Percentiles rank a stretch among this genome's conserved stretches.
phyloP scores from a whole-genome alignment of 1,139 yeast genomes.

The Pichia sp. region DNA sequence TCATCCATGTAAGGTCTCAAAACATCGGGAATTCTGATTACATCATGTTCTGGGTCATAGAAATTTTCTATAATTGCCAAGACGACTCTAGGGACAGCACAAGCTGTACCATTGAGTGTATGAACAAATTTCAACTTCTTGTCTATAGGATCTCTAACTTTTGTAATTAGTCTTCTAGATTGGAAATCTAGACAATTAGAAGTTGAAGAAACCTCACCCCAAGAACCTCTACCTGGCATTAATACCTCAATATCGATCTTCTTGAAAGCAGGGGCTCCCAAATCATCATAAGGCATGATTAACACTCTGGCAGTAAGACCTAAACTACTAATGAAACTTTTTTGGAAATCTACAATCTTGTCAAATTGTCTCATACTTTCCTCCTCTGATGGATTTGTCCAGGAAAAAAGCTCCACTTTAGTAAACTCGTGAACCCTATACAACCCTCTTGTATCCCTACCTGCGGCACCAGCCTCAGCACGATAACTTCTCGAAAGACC shows the following conservation, averaged over 20 bases:
- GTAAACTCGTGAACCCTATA: conserved; percentile 96
- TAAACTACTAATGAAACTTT: conserved; percentile 51
- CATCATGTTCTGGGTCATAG: conserved; percentile 51
- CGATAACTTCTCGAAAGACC: conserved; percentile 86
- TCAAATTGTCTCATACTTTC: conserved; percentile 49
- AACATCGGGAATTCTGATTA: conserved; percentile 62
- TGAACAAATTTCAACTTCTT: conserved; percentile 48
- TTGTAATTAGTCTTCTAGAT: conserved; percentile 72
- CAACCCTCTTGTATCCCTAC: conserved; percentile 84
- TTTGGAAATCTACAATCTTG: conserved; percentile 57
- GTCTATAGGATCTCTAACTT: conserved; percentile 30
- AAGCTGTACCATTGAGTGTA: conserved; percentile 91
- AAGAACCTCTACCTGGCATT: conserved; percentile 93
- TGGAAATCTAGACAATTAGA: conserved; percentile 94
- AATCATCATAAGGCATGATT: conserved; percentile 83
- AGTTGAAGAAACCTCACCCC: conserved; percentile 91
- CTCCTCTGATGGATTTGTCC: conserved; percentile 42
- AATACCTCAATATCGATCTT: conserved; percentile 95
- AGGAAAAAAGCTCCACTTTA: conserved; percentile 89
- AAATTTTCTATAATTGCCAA: conserved; percentile 82
- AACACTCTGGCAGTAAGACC: conserved; percentile 78
- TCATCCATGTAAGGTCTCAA: conserved; percentile 64
- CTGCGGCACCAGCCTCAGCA: conserved; percentile 97
- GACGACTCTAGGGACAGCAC: conserved; percentile 90
- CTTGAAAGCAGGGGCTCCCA: conserved; percentile 89